Percentiles rank a stretch among this genome's conserved stretches.
Evolutionary conservation across 148 eudicot species (phyloP).

Genomic region (Tetragonia tetragonoides): DNA sequence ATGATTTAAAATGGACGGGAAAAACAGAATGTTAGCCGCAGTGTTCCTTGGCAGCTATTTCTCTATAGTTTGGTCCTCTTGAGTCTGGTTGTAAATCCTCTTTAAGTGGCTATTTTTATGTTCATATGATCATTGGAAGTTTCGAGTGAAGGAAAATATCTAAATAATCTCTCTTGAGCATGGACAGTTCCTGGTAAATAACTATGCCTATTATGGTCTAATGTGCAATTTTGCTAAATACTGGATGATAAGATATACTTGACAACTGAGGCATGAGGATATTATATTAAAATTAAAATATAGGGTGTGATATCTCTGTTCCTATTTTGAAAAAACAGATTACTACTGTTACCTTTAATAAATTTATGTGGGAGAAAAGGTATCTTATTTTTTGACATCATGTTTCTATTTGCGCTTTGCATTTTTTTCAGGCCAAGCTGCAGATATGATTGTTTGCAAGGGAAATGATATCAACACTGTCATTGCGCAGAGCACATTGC

Average conservation of each 20-base stretch:
- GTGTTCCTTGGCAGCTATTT: neutral
- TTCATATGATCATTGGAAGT: neutral
- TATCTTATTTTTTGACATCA: slow-evolving; percentile 1
- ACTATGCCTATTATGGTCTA: neutral
- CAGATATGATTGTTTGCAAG: slow-evolving; percentile 9
- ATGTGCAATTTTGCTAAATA: neutral
- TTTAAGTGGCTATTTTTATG: neutral
- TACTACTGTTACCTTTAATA: neutral
- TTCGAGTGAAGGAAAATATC: neutral
- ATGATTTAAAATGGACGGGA: neutral
- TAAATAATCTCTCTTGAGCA: neutral
- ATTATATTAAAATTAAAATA: neutral
- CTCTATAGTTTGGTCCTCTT: neutral
- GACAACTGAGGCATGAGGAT: neutral
- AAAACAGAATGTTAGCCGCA: neutral
- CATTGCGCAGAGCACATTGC: slow-evolving; percentile 6
- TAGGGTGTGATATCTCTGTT: neutral
- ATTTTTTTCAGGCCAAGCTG: slow-evolving; percentile 10
- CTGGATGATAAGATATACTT: neutral
- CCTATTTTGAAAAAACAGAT: neutral
- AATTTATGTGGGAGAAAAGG: neutral
- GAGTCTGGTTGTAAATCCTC: too few species aligned
- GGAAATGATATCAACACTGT: slow-evolving; percentile 17
- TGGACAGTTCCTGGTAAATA: neutral
- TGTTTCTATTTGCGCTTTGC: slow-evolving; percentile 1